phyloP scores from a whole-genome alignment of 495 filamentous ascomycete species.

The Aspergillus heteromorphus region DNA sequence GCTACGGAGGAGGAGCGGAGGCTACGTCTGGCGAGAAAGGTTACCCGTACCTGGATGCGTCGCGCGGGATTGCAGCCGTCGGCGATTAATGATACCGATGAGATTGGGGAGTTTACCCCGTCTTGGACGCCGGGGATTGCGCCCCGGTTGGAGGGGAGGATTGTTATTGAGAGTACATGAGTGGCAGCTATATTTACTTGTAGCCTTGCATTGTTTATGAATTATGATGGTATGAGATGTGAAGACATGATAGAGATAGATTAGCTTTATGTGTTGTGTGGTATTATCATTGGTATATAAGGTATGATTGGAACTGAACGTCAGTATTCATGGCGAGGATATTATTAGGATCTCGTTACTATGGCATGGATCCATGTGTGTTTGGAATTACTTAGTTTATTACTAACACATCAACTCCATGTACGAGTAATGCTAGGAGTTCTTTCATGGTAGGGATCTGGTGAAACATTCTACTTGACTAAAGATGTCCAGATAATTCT shows the following conservation, averaged over 20 bases:
- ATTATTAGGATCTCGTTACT: too few species aligned
- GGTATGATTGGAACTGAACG: too few species aligned
- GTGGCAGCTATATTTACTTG: neutral
- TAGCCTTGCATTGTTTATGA: slow-evolving; percentile 6
- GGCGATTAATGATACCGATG: slow-evolving; percentile 31
- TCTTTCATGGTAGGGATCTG: too few species aligned
- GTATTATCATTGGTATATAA: neutral
- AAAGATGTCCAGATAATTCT: too few species aligned
- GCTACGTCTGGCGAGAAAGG: slow-evolving; percentile 50
- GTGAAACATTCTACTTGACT: too few species aligned
- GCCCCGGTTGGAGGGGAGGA: slow-evolving; percentile 72
- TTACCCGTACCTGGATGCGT: slow-evolving; percentile 70
- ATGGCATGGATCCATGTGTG: too few species aligned
- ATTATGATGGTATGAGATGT: slow-evolving; percentile 5
- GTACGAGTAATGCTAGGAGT: too few species aligned
- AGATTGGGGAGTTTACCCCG: slow-evolving; percentile 51
- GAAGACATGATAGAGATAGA: neutral
- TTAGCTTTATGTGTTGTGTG: neutral
- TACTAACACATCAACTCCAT: too few species aligned
- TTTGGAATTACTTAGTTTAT: too few species aligned
- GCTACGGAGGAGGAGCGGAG: slow-evolving; percentile 35
- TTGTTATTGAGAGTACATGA: slow-evolving; percentile 36
- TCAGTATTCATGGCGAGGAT: too few species aligned
- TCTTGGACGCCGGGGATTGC: slow-evolving; percentile 76
- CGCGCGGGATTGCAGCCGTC: slow-evolving; percentile 52